Evolutionary conservation across 345 rosid genomes (phyloP).

Genomic region (Aurinia saxatilis): DNA sequence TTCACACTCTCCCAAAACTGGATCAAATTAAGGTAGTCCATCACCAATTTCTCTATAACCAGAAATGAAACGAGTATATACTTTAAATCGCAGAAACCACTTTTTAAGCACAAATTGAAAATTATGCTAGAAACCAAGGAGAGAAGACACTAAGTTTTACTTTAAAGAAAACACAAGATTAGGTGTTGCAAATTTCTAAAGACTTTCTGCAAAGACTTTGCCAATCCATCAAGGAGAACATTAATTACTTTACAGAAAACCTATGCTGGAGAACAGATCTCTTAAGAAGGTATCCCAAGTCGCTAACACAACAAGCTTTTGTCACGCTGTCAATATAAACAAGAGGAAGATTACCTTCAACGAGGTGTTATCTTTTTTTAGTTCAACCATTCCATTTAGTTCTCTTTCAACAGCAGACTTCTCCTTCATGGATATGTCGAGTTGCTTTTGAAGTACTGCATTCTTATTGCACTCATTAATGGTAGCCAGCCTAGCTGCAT

Average conservation of each 20-base stretch:
- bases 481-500: conserved; percentile 86
- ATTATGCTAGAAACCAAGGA: not conserved
- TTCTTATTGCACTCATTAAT: conserved; percentile 86
- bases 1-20: not conserved
- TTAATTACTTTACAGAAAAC: not conserved
- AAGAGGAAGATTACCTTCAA: conserved; percentile 50
- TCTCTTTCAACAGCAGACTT: conserved; percentile 74
- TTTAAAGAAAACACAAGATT: too few species aligned
- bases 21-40: not conserved
- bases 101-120: not conserved
- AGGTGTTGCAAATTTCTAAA: not conserved
- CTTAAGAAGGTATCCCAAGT: conserved; percentile 6
- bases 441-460: conserved; percentile 73
- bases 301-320: conserved; percentile 10
- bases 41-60: not conserved
- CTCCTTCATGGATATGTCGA: conserved; percentile 64
- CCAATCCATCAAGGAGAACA: not conserved
- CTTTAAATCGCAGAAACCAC: not conserved
- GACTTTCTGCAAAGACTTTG: not conserved
- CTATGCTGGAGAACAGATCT: not conserved
- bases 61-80: not conserved
- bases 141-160: too few species aligned
- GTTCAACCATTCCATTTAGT: conserved; percentile 48
- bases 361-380: conserved; percentile 59
- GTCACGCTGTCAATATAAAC: not conserved